Percentiles rank a stretch among this genome's conserved stretches.
phyloP scores from a whole-genome alignment of 108 stramenopile species.

The Skeletonema costatum region DNA sequence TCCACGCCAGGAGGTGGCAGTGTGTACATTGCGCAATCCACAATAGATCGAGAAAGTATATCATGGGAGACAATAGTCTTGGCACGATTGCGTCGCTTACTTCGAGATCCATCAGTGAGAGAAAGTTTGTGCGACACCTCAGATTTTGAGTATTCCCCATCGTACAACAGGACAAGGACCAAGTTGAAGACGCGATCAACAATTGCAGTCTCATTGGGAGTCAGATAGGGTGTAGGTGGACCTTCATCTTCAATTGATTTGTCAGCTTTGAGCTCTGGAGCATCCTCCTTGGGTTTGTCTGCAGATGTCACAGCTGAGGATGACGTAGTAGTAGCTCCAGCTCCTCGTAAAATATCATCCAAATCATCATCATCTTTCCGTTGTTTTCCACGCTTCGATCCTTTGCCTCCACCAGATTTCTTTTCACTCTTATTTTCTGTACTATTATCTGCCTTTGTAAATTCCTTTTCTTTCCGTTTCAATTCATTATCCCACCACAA shows the following conservation, averaged over 20 bases:
- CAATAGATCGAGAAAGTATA: conserved; percentile 47
- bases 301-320: conserved; percentile 7
- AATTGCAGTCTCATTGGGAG: conserved; percentile 48
- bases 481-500: conserved; percentile 43
- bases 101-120: conserved; percentile 36
- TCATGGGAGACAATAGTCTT: conserved; percentile 60
- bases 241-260: conserved; percentile 42
- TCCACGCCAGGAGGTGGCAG: conserved; percentile 53
- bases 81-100: conserved; percentile 35
- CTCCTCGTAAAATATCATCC: conserved; percentile 61
- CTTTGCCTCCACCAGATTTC: conserved; percentile 9
- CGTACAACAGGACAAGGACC: conserved; percentile 54
- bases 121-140: conserved; percentile 43
- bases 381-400: conserved; percentile 37
- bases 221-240: conserved; percentile 38
- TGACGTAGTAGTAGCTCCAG: conserved; percentile 12
- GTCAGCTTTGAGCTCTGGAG: conserved; percentile 34
- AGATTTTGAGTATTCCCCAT: conserved; percentile 38
- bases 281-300: conserved; percentile 3
- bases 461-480: not conserved
- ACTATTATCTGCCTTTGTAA: not conserved
- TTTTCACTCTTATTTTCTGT: not conserved
- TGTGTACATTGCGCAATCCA: conserved; percentile 68
- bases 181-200: conserved; percentile 54
- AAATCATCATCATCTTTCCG: conserved; percentile 70